A percentile compares a stretch with the other conserved stretches of the same genome.
phyloP scores from a whole-genome alignment of 2,329 filamentous ascomycete species.

The Fusarium equiseti region DNA sequence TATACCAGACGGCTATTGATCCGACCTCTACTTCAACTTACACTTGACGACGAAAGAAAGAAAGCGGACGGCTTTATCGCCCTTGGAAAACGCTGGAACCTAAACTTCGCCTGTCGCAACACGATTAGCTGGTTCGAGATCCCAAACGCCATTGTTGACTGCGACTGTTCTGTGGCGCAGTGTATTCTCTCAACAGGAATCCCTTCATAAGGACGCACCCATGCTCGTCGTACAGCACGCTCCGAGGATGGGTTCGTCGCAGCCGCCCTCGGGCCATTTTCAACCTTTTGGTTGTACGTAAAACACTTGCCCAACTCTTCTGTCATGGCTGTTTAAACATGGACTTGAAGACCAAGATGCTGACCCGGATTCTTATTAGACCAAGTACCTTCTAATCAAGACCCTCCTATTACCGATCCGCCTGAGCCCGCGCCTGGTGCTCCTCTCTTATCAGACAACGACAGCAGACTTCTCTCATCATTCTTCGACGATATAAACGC shows the following conservation, averaged over 20 bases:
- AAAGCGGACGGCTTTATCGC: neutral
- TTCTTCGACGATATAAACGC: conserved; percentile 69
- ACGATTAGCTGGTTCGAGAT: conserved; percentile 9
- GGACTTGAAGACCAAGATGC: neutral
- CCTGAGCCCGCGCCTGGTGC: conserved; percentile 74
- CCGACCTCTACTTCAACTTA: conserved; percentile 1
- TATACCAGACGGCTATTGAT: conserved; percentile 9
- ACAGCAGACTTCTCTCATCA: conserved; percentile 67
- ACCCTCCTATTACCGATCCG: conserved; percentile 63
- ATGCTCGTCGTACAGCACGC: conserved; percentile 68
- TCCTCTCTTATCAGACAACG: conserved; percentile 72
- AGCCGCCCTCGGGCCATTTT: conserved; percentile 64
- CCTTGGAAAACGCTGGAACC: neutral
- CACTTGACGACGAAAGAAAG: conserved; percentile 20
- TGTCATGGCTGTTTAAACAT: neutral
- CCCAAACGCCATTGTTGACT: conserved; percentile 1
- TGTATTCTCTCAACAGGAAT: conserved; percentile 19
- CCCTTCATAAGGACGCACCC: conserved; percentile 55
- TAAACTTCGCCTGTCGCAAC: neutral
- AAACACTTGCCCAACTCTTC: neutral
- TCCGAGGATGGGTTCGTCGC: conserved; percentile 71
- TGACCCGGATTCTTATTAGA: conserved; percentile 56
- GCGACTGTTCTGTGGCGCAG: conserved; percentile 13
- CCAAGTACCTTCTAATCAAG: conserved; percentile 58
- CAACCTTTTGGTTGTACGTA: conserved; percentile 77